These are phyloP conservation scores for Sedum album DNA, from an alignment of 164 flowering plant genomes.

Conservation along the genomic window DNA sequence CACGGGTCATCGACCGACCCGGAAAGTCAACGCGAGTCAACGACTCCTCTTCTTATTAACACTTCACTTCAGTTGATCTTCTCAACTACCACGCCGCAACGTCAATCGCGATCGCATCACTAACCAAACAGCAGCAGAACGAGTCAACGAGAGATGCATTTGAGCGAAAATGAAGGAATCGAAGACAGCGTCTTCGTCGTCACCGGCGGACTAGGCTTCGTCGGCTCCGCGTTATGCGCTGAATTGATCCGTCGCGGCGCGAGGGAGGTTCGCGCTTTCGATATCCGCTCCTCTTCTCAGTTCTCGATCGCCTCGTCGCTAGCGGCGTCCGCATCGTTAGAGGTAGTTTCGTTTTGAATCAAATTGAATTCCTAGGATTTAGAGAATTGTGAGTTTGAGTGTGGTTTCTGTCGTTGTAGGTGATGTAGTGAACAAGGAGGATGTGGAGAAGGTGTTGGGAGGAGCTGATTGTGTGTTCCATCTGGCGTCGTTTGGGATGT, in stretches of 20 bases:
- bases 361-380: background rate
- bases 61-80: background rate
- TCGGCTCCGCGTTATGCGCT: constrained; percentile 72
- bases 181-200: constrained; percentile 76
- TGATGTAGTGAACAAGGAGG: constrained; percentile 46
- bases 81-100: background rate
- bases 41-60: background rate
- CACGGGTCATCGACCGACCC: background rate
- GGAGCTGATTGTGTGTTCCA: constrained; percentile 95
- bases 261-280: constrained; percentile 56
- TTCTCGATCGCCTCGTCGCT: constrained; percentile 37
- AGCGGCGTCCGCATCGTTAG: constrained; percentile 43
- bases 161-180: constrained; percentile 90
- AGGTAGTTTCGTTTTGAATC: constrained; percentile 29
- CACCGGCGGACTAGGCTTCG: constrained; percentile 85
- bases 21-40: background rate
- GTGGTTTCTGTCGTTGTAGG: constrained; percentile 27
- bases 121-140: background rate
- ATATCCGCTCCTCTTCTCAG: constrained; percentile 49
- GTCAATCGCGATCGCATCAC: background rate
- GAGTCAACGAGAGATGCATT: constrained; percentile 40
- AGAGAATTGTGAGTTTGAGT: background rate
- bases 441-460: constrained; percentile 61
- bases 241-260: constrained; percentile 69
- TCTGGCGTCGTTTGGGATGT: constrained; percentile 89